Conservation (phyloP, 495 filamentous ascomycete species). For the Tuber indicum region DNA sequence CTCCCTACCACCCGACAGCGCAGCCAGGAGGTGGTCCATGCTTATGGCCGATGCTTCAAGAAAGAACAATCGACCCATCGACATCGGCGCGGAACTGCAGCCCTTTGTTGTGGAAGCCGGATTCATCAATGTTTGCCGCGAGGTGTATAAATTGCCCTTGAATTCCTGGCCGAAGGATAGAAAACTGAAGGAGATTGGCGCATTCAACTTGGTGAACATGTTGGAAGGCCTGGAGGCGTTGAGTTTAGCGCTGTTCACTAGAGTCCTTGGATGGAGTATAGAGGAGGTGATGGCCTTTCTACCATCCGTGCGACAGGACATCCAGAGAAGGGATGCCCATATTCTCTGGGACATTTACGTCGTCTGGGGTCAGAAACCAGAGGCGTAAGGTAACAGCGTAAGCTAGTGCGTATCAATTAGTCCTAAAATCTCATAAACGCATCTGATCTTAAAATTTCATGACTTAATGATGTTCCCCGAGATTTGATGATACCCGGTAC, state of each 20-base stretch:
- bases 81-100: conserved; percentile 9
- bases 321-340: background rate
- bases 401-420: background rate
- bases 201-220: conserved; percentile 14
- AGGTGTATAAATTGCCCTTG: conserved; percentile 23
- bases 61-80: conserved; percentile 17
- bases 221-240: conserved; percentile 32
- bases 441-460: background rate
- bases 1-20: conserved; percentile 11
- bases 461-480: background rate
- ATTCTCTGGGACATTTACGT: background rate
- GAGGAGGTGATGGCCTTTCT: conserved; percentile 12
- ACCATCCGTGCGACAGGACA: background rate
- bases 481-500: background rate
- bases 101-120: conserved; percentile 20
- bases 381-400: background rate
- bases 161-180: conserved; percentile 30
- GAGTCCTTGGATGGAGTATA: conserved; percentile 20
- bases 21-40: conserved; percentile 15
- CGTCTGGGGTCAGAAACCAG: background rate
- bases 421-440: background rate
- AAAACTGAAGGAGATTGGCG: conserved; percentile 33
- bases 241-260: conserved; percentile 26
- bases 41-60: conserved; percentile 25
- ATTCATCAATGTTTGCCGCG: conserved; percentile 16